Evolutionary conservation across 768 basidiomycete genomes (phyloP).

Genomic region (Mycena pura): DNA sequence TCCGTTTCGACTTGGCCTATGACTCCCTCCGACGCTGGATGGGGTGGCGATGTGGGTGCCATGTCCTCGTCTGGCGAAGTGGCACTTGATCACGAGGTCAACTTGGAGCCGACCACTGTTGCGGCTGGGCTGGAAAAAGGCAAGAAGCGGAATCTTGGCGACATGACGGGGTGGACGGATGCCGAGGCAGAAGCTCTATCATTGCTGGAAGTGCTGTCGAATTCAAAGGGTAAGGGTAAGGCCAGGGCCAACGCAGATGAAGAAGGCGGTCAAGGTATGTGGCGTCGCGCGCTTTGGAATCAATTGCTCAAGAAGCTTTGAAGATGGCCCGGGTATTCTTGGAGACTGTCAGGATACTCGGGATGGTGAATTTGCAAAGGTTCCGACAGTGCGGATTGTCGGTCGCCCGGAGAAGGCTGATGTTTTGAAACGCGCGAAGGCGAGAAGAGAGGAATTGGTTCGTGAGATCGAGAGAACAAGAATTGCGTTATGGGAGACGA

Average conservation of each 20-base stretch:
- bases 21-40: constrained; percentile 15
- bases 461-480: constrained; percentile 66
- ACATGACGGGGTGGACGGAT: constrained; percentile 21
- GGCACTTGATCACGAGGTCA: too few relatives aligned
- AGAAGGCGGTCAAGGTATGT: constrained; percentile 33
- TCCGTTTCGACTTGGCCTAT: constrained; percentile 28
- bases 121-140: too few relatives aligned
- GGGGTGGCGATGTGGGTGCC: constrained; percentile 14
- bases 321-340: constrained; percentile 13
- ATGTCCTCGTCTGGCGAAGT: constrained; percentile 15
- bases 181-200: constrained; percentile 15
- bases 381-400: constrained; percentile 15
- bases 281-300: constrained; percentile 26
- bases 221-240: constrained; percentile 15
- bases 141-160: constrained; percentile 23
- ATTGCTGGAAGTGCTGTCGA: constrained; percentile 20
- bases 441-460: constrained; percentile 57
- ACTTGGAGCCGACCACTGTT: too few relatives aligned
- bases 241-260: constrained; percentile 16
- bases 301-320: constrained; percentile 25
- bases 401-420: constrained; percentile 43
- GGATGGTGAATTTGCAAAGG: constrained; percentile 11
- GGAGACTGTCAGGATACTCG: constrained; percentile 2
- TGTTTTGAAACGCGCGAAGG: constrained; percentile 58
- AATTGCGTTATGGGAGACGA: constrained; percentile 73